These are phyloP conservation scores for Clarireedia sp. DNA, from an alignment of 2,329 filamentous ascomycete species.

Conservation along the genomic window DNA sequence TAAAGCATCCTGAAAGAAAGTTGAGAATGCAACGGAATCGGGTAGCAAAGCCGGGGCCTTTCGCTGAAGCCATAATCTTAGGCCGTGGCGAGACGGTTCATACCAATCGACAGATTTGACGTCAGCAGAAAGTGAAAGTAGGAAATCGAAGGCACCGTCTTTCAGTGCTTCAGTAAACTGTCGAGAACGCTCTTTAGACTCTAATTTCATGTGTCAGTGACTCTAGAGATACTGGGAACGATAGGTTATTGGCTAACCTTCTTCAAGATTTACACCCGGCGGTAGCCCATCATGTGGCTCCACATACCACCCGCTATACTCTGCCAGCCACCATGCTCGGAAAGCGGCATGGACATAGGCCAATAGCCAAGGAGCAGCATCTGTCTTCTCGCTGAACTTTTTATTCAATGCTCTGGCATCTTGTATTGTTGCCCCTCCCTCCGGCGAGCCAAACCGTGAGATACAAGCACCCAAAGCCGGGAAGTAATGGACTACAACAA, in stretches of 20 bases:
- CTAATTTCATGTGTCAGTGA: conserved; percentile 31
- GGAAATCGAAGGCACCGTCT: conserved; percentile 87
- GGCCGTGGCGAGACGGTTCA: conserved; percentile 73
- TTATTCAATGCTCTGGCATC: conserved; percentile 65
- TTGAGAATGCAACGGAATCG: conserved; percentile 61
- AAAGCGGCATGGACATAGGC: conserved; percentile 72
- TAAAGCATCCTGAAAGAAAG: conserved; percentile 62
- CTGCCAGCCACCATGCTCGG: conserved; percentile 79
- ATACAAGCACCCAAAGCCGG: conserved; percentile 73
- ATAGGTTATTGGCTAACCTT: conserved; percentile 32
- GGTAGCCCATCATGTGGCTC: conserved; percentile 56
- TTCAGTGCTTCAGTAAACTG: conserved; percentile 70
- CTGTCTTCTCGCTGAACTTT: conserved; percentile 56
- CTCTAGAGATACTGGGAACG: not conserved
- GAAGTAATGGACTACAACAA: conserved; percentile 63
- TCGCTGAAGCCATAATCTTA: conserved; percentile 75
- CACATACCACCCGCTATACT: conserved; percentile 85
- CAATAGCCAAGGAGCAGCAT: conserved; percentile 63
- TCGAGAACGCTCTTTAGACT: conserved; percentile 63
- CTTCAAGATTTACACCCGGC: conserved; percentile 56
- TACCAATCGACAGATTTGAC: conserved; percentile 77
- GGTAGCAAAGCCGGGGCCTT: conserved; percentile 63
- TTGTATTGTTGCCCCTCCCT: conserved; percentile 57
- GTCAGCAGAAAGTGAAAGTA: conserved; percentile 77
- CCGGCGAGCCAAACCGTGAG: conserved; percentile 68